Evolutionary conservation across 2,329 filamentous ascomycete species (phyloP).

Genomic region (Dothideomycetes sp.): DNA sequence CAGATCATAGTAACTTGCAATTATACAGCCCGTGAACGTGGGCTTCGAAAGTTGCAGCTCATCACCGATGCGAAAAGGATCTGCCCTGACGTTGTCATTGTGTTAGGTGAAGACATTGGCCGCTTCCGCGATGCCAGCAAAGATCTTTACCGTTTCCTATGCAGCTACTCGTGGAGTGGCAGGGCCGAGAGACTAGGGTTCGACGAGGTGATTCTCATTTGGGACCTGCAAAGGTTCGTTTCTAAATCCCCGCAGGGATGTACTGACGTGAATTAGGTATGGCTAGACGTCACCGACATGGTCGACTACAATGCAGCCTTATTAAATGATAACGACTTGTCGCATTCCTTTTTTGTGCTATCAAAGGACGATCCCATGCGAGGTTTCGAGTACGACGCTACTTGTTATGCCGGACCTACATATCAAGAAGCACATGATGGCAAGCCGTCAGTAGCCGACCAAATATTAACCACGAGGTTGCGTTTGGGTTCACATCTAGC

Average conservation of each 20-base stretch:
- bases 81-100: constrained; percentile 76
- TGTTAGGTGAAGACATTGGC: constrained; percentile 78
- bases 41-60: constrained; percentile 72
- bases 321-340: constrained; percentile 57
- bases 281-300: constrained; percentile 76
- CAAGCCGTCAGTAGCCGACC: constrained; percentile 1
- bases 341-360: constrained; percentile 70
- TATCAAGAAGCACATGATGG: constrained; percentile 34
- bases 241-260: too few relatives aligned
- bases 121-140: constrained; percentile 84
- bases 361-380: constrained; percentile 61
- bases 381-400: constrained; percentile 76
- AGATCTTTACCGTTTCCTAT: constrained; percentile 63
- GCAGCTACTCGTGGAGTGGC: constrained; percentile 64
- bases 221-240: too few relatives aligned
- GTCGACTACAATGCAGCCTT: constrained; percentile 69
- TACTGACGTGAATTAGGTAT: constrained; percentile 38
- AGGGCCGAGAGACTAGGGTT: constrained; percentile 77
- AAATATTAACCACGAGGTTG: constrained; percentile 45
- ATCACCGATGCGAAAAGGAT: constrained; percentile 69
- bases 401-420: constrained; percentile 54
- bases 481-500: constrained; percentile 75
- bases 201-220: constrained; percentile 58
- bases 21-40: constrained; percentile 69
- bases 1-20: constrained; percentile 91